A percentile compares a stretch with the other conserved stretches of the same genome.
Evolutionary conservation across 805 yeast genomes (phyloP).

Genomic region (Candida khao-thaluensis): DNA sequence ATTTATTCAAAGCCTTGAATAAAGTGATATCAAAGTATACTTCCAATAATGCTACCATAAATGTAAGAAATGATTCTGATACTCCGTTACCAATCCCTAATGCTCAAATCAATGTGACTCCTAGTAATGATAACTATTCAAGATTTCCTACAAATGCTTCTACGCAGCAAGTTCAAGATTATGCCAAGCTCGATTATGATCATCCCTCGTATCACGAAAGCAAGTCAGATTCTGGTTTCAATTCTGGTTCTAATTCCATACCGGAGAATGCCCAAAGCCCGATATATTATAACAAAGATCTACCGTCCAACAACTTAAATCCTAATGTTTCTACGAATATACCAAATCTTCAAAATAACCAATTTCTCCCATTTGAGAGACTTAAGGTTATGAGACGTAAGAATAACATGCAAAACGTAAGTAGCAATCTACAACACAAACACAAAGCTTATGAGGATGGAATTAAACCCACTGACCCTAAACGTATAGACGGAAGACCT

Average conservation of each 20-base stretch:
- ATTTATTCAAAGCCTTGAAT: constrained; percentile 50
- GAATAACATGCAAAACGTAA: constrained; percentile 8
- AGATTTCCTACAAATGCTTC: not conserved
- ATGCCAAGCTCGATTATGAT: constrained; percentile 1
- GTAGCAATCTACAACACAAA: constrained; percentile 8
- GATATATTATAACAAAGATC: constrained; percentile 1
- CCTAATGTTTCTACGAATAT: not conserved
- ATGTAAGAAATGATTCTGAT: constrained; percentile 4
- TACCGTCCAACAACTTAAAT: not conserved
- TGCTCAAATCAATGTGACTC: not conserved
- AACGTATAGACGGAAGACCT: constrained; percentile 13
- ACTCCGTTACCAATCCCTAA: constrained; percentile 2
- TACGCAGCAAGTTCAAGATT: constrained; percentile 4
- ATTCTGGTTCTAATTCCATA: not conserved
- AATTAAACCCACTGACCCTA: constrained; percentile 20
- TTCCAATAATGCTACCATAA: constrained; percentile 12
- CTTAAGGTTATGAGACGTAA: constrained; percentile 24
- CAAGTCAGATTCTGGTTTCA: not conserved
- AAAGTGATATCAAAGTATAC: constrained; percentile 61
- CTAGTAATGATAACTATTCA: not conserved
- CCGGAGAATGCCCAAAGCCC: not conserved
- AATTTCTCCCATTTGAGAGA: constrained; percentile 26
- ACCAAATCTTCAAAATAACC: constrained; percentile 5
- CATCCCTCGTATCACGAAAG: not conserved
- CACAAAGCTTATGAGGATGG: constrained; percentile 20